Conservation (phyloP, 345 rosid genomes). For the sweet orange (Citrus sinensis) region DVS_A1.0 CM039165.1:11377501-11378000, state of each 20-base stretch:
- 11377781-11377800: background rate
- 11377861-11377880: constrained; percentile 7
- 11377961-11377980: too few relatives aligned
- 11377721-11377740: constrained; percentile 16
- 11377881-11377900: constrained; percentile 10
- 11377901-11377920: constrained; percentile 29
- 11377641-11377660: constrained; percentile 67
- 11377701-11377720: background rate
- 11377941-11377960: too few relatives aligned
- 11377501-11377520: background rate
- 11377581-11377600: constrained; percentile 52
- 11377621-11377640: constrained; percentile 35
- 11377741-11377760: constrained; percentile 47
- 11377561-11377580: constrained; percentile 18
- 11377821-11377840: background rate
- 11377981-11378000: background rate
- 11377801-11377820: background rate
- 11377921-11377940: background rate
- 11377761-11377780: constrained; percentile 26
- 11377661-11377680: constrained; percentile 30
- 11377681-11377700: constrained; percentile 1
- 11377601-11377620: constrained; percentile 30
- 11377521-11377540: constrained; percentile 12
- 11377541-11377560: constrained; percentile 11
- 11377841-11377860: background rate